phyloP scores from a whole-genome alignment of 208 protist genomes.

The Leptomonas pyrrhocoris region DNA sequence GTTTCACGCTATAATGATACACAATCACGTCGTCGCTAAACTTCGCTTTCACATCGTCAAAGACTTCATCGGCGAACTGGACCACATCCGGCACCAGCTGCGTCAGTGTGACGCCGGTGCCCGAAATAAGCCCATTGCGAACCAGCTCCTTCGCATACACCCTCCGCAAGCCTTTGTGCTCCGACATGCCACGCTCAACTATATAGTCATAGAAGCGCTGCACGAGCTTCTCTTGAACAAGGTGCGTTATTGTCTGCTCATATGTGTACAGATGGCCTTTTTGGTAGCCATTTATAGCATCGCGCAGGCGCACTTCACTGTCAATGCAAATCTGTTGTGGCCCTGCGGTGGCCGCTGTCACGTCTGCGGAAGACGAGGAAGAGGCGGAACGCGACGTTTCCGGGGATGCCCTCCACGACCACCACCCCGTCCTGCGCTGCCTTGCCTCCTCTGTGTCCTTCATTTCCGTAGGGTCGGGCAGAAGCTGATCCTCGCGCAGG shows the following conservation, averaged over 20 bases:
- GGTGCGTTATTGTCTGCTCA: constrained; percentile 50
- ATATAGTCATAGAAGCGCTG: constrained; percentile 43
- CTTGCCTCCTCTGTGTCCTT: background rate
- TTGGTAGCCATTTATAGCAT: constrained; percentile 64
- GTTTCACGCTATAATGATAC: constrained; percentile 33
- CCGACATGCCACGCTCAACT: constrained; percentile 29
- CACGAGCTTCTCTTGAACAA: constrained; percentile 40
- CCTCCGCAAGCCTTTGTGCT: constrained; percentile 14
- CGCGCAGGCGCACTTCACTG: constrained; percentile 41
- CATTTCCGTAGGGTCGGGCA: constrained; percentile 1
- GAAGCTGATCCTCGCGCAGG: constrained; percentile 18
- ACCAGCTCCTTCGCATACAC: constrained; percentile 68
- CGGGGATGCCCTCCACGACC: background rate
- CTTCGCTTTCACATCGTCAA: constrained; percentile 20
- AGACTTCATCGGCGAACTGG: constrained; percentile 46
- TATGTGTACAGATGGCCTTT: constrained; percentile 55
- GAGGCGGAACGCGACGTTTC: background rate
- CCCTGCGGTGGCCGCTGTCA: background rate
- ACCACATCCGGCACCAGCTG: constrained; percentile 45
- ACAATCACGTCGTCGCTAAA: constrained; percentile 49
- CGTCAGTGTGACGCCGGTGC: constrained; percentile 31
- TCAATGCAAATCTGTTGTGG: constrained; percentile 31
- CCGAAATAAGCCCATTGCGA: constrained; percentile 50
- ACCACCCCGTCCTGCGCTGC: background rate
- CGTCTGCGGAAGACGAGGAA: background rate